A percentile compares a stretch with the other conserved stretches of the same genome.
phyloP scores from a whole-genome alignment of 2,329 filamentous ascomycete species.

The Penicillium palitans region DNA sequence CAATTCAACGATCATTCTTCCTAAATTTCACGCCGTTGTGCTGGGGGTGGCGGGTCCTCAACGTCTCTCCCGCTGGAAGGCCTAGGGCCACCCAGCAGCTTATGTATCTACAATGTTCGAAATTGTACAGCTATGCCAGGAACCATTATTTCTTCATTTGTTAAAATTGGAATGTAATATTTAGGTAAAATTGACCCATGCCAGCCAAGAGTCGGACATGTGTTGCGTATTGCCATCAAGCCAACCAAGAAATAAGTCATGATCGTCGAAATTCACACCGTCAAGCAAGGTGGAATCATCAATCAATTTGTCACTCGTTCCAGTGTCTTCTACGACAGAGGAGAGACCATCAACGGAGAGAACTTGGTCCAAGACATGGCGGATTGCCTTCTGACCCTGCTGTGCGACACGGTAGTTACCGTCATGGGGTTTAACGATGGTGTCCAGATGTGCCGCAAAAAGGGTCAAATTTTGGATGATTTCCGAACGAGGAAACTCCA shows the following conservation, averaged over 20 bases:
- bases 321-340: neutral
- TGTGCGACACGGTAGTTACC: conserved; percentile 29
- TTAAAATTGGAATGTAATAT: neutral
- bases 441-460: conserved; percentile 28
- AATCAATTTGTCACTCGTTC: neutral
- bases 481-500: conserved; percentile 25
- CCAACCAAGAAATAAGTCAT: conserved; percentile 8
- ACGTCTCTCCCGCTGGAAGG: neutral
- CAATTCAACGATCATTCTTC: neutral
- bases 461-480: conserved; percentile 33
- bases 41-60: neutral
- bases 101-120: neutral
- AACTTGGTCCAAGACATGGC: conserved; percentile 25
- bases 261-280: conserved; percentile 3
- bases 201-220: conserved; percentile 7
- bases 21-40: neutral
- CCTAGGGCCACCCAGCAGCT: neutral
- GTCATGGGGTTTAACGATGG: conserved; percentile 22
- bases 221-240: conserved; percentile 9
- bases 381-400: conserved; percentile 24
- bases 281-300: neutral
- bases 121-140: neutral
- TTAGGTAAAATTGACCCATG: conserved; percentile 11
- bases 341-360: conserved; percentile 8
- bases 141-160: neutral